phyloP scores from a whole-genome alignment of 2,329 filamentous ascomycete species.

The Pyricularia pennisetigena region DNA sequence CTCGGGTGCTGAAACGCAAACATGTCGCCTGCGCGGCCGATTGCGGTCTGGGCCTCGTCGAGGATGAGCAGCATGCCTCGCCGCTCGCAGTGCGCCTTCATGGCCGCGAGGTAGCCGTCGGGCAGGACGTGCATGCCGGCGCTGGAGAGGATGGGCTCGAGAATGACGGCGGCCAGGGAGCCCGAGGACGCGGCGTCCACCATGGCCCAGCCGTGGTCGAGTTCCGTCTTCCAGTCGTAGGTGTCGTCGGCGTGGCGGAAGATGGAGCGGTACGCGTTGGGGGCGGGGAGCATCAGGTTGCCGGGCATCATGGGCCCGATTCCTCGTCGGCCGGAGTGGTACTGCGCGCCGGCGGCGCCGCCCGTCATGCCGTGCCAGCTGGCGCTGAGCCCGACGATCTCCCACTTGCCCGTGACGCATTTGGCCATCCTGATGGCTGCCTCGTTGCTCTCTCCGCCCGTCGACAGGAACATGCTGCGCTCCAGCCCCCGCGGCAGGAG shows the following conservation, averaged over 20 bases:
- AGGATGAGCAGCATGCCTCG: constrained; percentile 48
- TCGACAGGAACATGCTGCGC: constrained; percentile 46
- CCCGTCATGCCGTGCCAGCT: constrained; percentile 53
- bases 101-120: constrained; percentile 40
- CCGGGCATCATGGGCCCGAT: constrained; percentile 40
- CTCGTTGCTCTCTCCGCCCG: constrained; percentile 44
- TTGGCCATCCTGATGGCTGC: constrained; percentile 57
- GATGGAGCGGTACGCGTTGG: constrained; percentile 50
- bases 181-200: constrained; percentile 47
- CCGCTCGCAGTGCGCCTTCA: constrained; percentile 40
- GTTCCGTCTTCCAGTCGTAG: constrained; percentile 56
- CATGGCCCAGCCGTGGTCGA: constrained; percentile 53
- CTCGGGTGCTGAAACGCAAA: constrained; percentile 38
- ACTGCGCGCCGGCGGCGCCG: constrained; percentile 40
- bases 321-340: constrained; percentile 39
- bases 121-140: constrained; percentile 49
- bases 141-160: constrained; percentile 48
- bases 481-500: constrained; percentile 36
- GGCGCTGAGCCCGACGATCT: constrained; percentile 48
- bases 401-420: constrained; percentile 50
- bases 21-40: constrained; percentile 46
- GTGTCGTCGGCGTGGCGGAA: constrained; percentile 49
- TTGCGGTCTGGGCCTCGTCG: constrained; percentile 50
- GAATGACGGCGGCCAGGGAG: constrained; percentile 51
- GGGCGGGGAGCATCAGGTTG: constrained; percentile 45